Conservation (phyloP, 495 filamentous ascomycete species). For the Alectoria sarmentosa region DNA sequence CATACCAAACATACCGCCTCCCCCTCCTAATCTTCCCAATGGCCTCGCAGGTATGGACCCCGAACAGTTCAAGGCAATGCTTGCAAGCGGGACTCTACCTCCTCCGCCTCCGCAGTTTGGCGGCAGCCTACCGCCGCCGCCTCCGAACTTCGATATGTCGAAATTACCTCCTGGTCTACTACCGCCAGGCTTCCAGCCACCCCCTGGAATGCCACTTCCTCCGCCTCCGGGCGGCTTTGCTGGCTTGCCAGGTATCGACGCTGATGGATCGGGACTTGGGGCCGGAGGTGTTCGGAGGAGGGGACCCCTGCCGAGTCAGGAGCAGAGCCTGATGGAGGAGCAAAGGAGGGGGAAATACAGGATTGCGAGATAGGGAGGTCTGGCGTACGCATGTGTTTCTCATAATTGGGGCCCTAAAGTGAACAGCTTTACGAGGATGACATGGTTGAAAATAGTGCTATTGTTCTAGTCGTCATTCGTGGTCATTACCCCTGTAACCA, state of each 20-base stretch:
- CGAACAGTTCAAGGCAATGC: conserved; percentile 40
- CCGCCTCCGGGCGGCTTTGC: conserved; percentile 26
- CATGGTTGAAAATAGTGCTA: not conserved
- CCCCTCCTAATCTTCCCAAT: conserved; percentile 44
- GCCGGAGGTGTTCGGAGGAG: conserved; percentile 44
- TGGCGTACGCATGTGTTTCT: not conserved
- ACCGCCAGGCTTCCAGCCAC: conserved; percentile 41
- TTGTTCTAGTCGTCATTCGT: not conserved
- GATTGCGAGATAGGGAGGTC: conserved; percentile 25
- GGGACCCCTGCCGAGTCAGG: conserved; percentile 70
- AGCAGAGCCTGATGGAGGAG: conserved; percentile 72
- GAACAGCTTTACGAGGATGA: not conserved
- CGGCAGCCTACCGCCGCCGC: conserved; percentile 40
- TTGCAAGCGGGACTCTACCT: conserved; percentile 37
- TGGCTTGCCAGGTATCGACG: conserved; percentile 43
- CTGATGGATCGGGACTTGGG: conserved; percentile 29
- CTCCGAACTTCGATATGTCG: conserved; percentile 59
- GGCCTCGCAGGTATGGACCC: conserved; percentile 50
- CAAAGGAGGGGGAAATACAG: conserved; percentile 61
- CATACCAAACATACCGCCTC: conserved; percentile 43
- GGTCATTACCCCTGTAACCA: not conserved
- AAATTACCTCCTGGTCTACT: conserved; percentile 48
- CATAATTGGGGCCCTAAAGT: not conserved
- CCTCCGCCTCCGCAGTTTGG: conserved; percentile 45
- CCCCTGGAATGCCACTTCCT: conserved; percentile 32